phyloP scores from a whole-genome alignment of 495 filamentous ascomycete species.

The Pyrenopolyporus hunteri region DNA sequence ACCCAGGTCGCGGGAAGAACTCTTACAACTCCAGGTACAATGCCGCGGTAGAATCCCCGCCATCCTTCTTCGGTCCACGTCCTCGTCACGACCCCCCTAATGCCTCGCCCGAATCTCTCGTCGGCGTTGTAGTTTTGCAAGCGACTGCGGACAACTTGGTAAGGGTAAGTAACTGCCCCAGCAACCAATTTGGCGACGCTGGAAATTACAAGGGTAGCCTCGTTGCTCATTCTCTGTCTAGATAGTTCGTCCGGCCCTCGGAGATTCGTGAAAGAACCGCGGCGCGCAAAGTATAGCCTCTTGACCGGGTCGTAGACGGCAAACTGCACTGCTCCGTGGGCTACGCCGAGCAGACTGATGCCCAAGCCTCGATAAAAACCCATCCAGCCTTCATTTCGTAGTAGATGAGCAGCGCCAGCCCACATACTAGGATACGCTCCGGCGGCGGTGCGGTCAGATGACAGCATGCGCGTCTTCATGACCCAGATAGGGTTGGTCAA shows the following conservation, averaged over 20 bases:
- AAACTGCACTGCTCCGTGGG: conserved; percentile 94
- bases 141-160: conserved; percentile 86
- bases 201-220: conserved; percentile 78
- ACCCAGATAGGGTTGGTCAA: conserved; percentile 98
- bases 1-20: conserved; percentile 95
- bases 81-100: conserved; percentile 71
- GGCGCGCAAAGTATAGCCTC: conserved; percentile 53
- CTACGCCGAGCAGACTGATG: conserved; percentile 86
- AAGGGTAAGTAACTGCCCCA: conserved; percentile 86
- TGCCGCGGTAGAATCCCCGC: conserved; percentile 88
- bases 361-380: conserved; percentile 87
- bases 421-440: conserved; percentile 83
- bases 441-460: conserved; percentile 70
- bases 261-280: conserved; percentile 20
- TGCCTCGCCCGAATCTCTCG: conserved; percentile 67
- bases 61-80: conserved; percentile 81
- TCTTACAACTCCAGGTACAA: conserved; percentile 84
- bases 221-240: conserved; percentile 63
- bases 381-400: conserved; percentile 68
- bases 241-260: conserved; percentile 12
- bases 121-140: conserved; percentile 87
- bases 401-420: conserved; percentile 68
- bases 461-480: conserved; percentile 96
- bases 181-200: conserved; percentile 87
- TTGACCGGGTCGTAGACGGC: conserved; percentile 92